Evolutionary conservation across 192 early-diverging fungal genomes (phyloP), one percentile per base, ranked within the genome.

Genomic region (Coemansia sp.): DNA sequence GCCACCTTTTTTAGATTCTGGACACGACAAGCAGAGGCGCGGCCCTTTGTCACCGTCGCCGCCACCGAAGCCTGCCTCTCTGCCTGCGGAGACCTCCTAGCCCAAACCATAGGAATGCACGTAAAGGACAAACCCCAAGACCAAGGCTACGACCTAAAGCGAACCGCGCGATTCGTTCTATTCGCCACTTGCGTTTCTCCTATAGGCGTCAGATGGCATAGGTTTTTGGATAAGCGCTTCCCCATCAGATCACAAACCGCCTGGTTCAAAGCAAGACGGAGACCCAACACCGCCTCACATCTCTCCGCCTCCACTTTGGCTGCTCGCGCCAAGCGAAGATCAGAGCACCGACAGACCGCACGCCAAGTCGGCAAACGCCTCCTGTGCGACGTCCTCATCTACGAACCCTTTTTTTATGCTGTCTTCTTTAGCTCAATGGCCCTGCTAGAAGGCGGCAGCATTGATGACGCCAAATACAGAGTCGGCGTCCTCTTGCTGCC

Each of bases 1-100:
- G 74, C 81, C 9, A 55, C 71, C 16, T 77, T 83, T 55, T 83
- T 83, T 34, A 59, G 81, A 64, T 78, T 83, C 57, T 83, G 81
- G 81, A 78, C 81, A 42, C 74, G 76, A 21, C 76, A 83, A 58
- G 81, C 81, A 9, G 75, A 83, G 62, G 69, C 70, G 23, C 81
- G 81, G 1, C 81, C 81, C 7, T 83, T 83, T 64, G 51, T 57
- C 24, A 83, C 81, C n/a, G 59, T 83, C 18, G 81, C 81, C 6
- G 71, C 65, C 2, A 83, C 81, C 40, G 81, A 83, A 34, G 76
- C 76, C 1, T 83, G 74, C 23, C 63, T 83, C 2, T 83, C 81
- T 2, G 72, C 76, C 18, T 77, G 74, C 63, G 81, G 81, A 39
- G 81, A 83, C 70, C 69, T 77, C 10, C 67, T 83, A 36, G 81